A percentile compares a stretch with the other conserved stretches of the same genome.
phyloP scores from a whole-genome alignment of 2,329 filamentous ascomycete genomes.

The Nectriaceae sp. region DNA sequence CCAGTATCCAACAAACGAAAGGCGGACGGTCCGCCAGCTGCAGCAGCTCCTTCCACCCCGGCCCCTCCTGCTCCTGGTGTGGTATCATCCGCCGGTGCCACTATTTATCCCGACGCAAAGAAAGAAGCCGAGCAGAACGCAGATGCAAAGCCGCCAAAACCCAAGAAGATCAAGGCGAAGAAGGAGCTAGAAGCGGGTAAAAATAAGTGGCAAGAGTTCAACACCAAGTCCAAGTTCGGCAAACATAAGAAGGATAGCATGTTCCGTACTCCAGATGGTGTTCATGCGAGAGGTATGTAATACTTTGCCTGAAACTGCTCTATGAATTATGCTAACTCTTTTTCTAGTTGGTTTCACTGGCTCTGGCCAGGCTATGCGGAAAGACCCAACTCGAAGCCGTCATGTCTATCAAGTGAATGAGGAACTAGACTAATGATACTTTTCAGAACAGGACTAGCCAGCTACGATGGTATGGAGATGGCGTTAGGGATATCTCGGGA shows the following conservation, averaged over 20 bases:
- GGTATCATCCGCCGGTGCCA: slow-evolving; percentile 58
- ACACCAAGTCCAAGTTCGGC: slow-evolving; percentile 71
- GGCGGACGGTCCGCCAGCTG: slow-evolving; percentile 71
- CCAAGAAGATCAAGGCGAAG: slow-evolving; percentile 89
- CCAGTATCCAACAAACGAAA: slow-evolving; percentile 83
- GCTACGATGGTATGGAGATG: slow-evolving; percentile 20
- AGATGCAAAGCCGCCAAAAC: slow-evolving; percentile 71
- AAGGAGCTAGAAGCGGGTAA: slow-evolving; percentile 90
- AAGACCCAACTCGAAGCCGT: slow-evolving; percentile 78
- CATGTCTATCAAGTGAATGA: slow-evolving; percentile 82
- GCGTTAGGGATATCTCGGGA: slow-evolving; percentile 28
- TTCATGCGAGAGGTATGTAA: slow-evolving; percentile 76
- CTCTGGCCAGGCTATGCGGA: slow-evolving; percentile 93
- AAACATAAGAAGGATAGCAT: slow-evolving; percentile 90
- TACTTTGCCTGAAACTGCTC: background rate
- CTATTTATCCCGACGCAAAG: slow-evolving; percentile 62
- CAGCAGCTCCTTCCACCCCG: slow-evolving; percentile 41
- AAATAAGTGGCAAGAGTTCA: slow-evolving; percentile 94
- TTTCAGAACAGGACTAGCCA: slow-evolving; percentile 29
- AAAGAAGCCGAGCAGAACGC: slow-evolving; percentile 63
- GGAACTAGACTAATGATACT: slow-evolving; percentile 63
- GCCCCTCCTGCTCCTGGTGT: slow-evolving; percentile 40
- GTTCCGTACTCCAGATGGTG: slow-evolving; percentile 89
- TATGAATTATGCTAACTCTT: slow-evolving; percentile 18
- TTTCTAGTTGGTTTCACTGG: slow-evolving; percentile 87